These are phyloP conservation scores for Diaporthe citri DNA, from an alignment of 2,329 filamentous ascomycete genomes.

Conservation along the genomic window DNA sequence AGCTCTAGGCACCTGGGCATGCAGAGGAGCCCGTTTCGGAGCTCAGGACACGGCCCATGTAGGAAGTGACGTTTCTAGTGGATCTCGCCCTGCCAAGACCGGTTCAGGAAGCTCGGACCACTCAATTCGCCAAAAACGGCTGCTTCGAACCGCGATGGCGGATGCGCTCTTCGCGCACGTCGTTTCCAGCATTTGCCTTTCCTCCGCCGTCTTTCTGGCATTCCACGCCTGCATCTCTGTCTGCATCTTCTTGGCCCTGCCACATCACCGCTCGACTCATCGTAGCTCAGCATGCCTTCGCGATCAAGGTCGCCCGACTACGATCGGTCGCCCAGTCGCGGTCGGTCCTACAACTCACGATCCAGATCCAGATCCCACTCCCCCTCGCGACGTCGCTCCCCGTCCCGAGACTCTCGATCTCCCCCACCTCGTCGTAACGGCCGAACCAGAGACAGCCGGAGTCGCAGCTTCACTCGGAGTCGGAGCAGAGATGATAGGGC, in stretches of 20 bases:
- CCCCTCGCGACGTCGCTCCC: slow-evolving; percentile 39
- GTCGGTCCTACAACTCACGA: slow-evolving; percentile 40
- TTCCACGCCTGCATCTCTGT: not conserved
- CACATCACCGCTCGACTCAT: not conserved
- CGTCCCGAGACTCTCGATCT: slow-evolving; percentile 46
- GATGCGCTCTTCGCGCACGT: not conserved
- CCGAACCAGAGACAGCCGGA: slow-evolving; percentile 49
- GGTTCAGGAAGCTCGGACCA: slow-evolving; percentile 13
- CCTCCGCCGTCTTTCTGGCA: not conserved
- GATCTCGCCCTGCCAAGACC: not conserved
- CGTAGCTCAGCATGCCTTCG: slow-evolving; percentile 40
- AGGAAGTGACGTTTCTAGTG: not conserved
- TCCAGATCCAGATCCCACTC: slow-evolving; percentile 41
- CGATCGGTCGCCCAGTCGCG: slow-evolving; percentile 36
- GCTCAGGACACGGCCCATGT: too few relatives aligned
- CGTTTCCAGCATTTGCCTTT: not conserved
- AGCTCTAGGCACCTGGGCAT: too few relatives aligned
- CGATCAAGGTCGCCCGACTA: slow-evolving; percentile 40
- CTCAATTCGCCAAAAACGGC: slow-evolving; percentile 32
- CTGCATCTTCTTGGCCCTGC: not conserved
- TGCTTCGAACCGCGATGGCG: not conserved
- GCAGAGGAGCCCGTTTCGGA: not conserved
- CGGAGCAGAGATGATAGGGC: slow-evolving; percentile 51
- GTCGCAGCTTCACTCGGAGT: slow-evolving; percentile 46
- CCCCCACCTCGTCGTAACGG: slow-evolving; percentile 54